Evolutionary conservation across 768 basidiomycete species (phyloP).

Genomic region (Exsudoporus frostii): DNA sequence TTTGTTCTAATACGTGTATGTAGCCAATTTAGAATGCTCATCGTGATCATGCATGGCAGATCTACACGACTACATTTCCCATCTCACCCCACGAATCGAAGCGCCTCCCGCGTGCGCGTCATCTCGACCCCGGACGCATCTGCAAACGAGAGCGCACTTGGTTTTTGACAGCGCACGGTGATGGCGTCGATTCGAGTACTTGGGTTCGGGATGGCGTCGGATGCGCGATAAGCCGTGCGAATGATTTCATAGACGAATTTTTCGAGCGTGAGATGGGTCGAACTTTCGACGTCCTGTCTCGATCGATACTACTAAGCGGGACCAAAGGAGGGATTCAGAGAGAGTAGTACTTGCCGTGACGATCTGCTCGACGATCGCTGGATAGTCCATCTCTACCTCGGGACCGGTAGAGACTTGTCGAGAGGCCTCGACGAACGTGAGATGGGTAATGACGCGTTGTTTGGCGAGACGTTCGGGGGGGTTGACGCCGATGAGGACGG

Average conservation of each 20-base stretch:
- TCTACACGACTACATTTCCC: no score
- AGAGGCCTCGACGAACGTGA: constrained; percentile 41
- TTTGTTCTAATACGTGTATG: not conserved
- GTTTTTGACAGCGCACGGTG: constrained; percentile 61
- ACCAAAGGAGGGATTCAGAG: no score
- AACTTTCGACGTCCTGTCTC: constrained; percentile 10
- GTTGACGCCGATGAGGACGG: constrained; percentile 68
- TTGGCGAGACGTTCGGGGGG: constrained; percentile 63
- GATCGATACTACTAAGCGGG: not conserved
- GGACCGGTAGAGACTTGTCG: constrained; percentile 7
- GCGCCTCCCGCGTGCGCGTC: constrained; percentile 35
- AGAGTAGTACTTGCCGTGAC: constrained; percentile 11
- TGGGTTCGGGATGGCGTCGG: constrained; percentile 43
- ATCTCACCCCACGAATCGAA: not conserved
- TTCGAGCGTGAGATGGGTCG: constrained; percentile 21
- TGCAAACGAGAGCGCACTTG: constrained; percentile 68
- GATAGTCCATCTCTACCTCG: constrained; percentile 34
- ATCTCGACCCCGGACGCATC: constrained; percentile 62
- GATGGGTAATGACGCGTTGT: constrained; percentile 58
- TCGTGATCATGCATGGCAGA: no score
- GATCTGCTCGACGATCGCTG: constrained; percentile 34
- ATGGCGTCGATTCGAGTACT: constrained; percentile 39
- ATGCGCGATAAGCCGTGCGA: constrained; percentile 50
- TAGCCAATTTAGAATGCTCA: not conserved
- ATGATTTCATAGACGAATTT: constrained; percentile 43